phyloP scores from a whole-genome alignment of 2,329 filamentous ascomycete species.

The Hawksworthiomyces lignivorus region DNA sequence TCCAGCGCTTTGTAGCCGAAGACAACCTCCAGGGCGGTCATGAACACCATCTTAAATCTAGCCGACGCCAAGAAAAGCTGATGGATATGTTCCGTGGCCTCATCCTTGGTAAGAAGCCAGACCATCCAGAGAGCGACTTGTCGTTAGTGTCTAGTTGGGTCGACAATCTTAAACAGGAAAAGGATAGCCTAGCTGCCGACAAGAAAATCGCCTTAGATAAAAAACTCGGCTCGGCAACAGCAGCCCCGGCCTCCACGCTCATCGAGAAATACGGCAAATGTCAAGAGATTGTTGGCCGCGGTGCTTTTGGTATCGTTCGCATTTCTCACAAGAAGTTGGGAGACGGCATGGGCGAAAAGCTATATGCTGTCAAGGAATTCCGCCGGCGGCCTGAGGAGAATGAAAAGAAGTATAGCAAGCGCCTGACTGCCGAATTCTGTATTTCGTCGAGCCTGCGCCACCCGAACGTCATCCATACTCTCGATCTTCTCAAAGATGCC shows the following conservation, averaged over 20 bases:
- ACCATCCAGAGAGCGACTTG: conserved; percentile 69
- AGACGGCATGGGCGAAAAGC: conserved; percentile 71
- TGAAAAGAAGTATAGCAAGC: conserved; percentile 95
- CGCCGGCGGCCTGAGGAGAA: conserved; percentile 89
- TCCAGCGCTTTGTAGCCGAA: conserved; percentile 44
- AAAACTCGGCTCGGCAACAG: conserved; percentile 1
- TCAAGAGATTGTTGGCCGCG: conserved; percentile 91
- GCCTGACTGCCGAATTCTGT: conserved; percentile 94
- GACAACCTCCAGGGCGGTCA: conserved; percentile 60
- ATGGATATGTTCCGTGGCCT: conserved; percentile 85
- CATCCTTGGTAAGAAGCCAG: conserved; percentile 69
- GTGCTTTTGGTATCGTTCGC: conserved; percentile 93
- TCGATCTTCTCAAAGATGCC: conserved; percentile 89
- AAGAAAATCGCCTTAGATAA: conserved; percentile 32
- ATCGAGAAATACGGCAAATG: conserved; percentile 98
- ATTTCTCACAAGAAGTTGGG: conserved; percentile 94
- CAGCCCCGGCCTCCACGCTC: conserved; percentile 48
- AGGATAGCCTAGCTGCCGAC: conserved; percentile 66
- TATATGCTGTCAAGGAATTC: conserved; percentile 98
- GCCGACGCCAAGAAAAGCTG: conserved; percentile 88
- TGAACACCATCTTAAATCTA: conserved; percentile 80
- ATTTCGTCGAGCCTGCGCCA: conserved; percentile 95
- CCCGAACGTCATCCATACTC: conserved; percentile 95
- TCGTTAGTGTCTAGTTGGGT: conserved; percentile 96
- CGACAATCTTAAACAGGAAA: conserved; percentile 83